Evolutionary conservation across 1,139 yeast species (phyloP).

Genomic region (Protomyces inouyei): DNA sequence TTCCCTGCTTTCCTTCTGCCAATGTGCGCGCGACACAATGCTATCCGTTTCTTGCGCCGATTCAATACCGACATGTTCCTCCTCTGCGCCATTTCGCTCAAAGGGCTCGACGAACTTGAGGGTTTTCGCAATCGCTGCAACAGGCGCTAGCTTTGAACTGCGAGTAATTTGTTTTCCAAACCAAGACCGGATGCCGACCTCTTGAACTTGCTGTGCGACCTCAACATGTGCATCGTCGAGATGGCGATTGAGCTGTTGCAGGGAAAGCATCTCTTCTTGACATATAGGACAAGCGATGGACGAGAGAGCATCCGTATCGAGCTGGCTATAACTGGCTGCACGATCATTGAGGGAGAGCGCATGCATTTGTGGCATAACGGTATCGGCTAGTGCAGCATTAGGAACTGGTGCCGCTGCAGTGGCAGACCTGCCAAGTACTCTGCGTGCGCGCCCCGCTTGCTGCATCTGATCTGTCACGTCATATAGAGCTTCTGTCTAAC

Average conservation of each 20-base stretch:
- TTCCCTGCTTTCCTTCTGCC: constrained; percentile 50
- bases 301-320: not conserved
- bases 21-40: constrained; percentile 53
- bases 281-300: constrained; percentile 62
- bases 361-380: not conserved
- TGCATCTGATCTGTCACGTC: not conserved
- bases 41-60: constrained; percentile 33
- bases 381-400: not conserved
- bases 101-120: constrained; percentile 7
- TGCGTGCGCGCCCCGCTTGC: not conserved
- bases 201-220: constrained; percentile 38
- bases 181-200: constrained; percentile 43
- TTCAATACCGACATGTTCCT: constrained; percentile 17
- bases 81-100: constrained; percentile 21
- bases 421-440: not conserved
- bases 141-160: constrained; percentile 38
- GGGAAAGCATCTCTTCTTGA: constrained; percentile 51
- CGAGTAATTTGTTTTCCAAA: constrained; percentile 35
- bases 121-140: constrained; percentile 5
- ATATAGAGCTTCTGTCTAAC: too few relatives aligned
- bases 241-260: constrained; percentile 61
- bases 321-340: not conserved
- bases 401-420: not conserved
- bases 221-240: constrained; percentile 62
- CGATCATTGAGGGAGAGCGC: not conserved